Evolutionary conservation across 1,284 basidiomycete genomes (phyloP), one percentile per base, ranked within the genome.

Genomic region (Neolentinus lepideus): DNA sequence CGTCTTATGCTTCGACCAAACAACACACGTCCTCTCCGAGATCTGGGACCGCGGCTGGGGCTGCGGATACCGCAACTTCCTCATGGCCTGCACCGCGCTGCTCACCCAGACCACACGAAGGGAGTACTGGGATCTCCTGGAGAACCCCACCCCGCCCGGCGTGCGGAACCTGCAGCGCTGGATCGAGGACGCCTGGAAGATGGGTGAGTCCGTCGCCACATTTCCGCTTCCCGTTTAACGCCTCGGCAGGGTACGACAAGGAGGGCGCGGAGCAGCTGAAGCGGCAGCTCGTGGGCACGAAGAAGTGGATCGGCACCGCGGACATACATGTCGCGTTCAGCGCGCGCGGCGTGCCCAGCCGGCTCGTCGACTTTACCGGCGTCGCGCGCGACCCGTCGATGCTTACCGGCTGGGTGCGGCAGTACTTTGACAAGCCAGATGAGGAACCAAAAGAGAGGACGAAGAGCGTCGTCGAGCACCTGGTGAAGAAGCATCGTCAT

Each of bases 21-120:
- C 27, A 4, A 50, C 47, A 16, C 84, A 91, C 65, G 77, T 92
- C 54, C 60, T 63, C 48, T 74, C 69, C 57, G 84, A 83, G 66
- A 33, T 51, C 19, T 89, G 83, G 77, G 87, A 84, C 70, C 61
- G 65, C n/a, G 64, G 58, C 21, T 90, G 83, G 90, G 89, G 88
- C 26, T 91, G 90, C 69, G 84, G 84, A n/a, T 94, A 94, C 66
- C 85, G 92, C 29, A 94, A 94, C 66, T 92, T 88, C 63, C 63
- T 91, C 56, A 94, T 95, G 88, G 75, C 78, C 2, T 91, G 92
- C 60, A 76, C 88, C 0, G 78, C 83, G 3, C 75, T 94, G 16
- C 79, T 89, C 73, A 75, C 76, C 47, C 90, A 92, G 65, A 66
- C 68, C 54, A 57, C 67, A 6, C 85, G 88, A 64, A 78, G 79